Base-by-base conservation (phyloP, 257 asterid genomes). In the Buddleja alternifolia region DNA sequence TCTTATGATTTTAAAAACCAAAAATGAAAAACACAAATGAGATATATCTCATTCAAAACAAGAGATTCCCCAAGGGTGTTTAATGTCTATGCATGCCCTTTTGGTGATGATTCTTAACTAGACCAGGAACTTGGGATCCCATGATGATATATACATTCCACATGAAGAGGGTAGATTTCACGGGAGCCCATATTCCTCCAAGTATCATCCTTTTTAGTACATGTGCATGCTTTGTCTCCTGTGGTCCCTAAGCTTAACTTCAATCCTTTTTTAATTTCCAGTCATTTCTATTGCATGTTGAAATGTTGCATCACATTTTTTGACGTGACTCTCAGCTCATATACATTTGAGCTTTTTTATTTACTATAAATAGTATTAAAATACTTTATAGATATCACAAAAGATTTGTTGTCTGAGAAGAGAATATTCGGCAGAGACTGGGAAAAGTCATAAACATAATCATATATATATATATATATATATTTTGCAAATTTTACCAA, bases 221-320 rank as follows among this genome's bases (percentile, higher is more conserved):
- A 42, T 16, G 44, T 40, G 24, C 66, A 42, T 56, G 23, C 57
- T 42, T 25, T 67, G 65, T 68, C 24, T 68, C 34, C 1, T 12
- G 73, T 67, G 73, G 65, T 54, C 73, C 73, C 59, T 45, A 23
- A 6, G 24, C 23, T 45, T 55, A 41, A 57, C 23, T 56, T 69
- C 16, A 46, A 58, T 58, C 29, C 19, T 69, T 1, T 54, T 54
- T 54, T 25, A 14, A 8, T 67, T 41, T 41, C 1, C 8, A 67
- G 45, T 41, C 46, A n/a, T 41, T 23, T 68, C 10, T 25, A 6
- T 67, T 67, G 54, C 51, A 40, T 67, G 64, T 54, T 32, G 32
- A 40, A 8, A 6, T 16, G 34, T 52, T 54, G 44, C 10, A 16
- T 23, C 57, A 55, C 5, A 24, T 41, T 24, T 51, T 29, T 16